These are phyloP conservation scores for Conoideocrella luteorostrata DNA, from an alignment of 2,329 filamentous ascomycete genomes.

Conservation along the genomic window DNA sequence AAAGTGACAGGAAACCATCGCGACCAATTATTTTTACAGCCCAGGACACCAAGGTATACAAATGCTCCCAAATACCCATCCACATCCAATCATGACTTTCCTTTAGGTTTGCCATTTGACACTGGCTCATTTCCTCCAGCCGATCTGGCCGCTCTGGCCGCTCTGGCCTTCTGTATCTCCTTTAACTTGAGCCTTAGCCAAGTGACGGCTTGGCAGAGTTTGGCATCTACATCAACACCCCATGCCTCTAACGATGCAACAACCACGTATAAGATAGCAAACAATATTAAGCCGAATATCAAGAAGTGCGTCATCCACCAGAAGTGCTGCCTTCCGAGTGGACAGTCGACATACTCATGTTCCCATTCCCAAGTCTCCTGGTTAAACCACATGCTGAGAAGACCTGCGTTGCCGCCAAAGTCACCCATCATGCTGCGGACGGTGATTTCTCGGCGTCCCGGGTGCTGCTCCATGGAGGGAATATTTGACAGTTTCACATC, in stretches of 20 bases:
- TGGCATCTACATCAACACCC: slow-evolving; percentile 30
- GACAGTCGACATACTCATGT: slow-evolving; percentile 73
- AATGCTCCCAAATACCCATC: slow-evolving; percentile 3
- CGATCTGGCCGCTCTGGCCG: not conserved
- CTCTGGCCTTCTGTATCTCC: slow-evolving; percentile 1
- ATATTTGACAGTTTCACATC: slow-evolving; percentile 37
- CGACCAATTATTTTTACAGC: too few species aligned
- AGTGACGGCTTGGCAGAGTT: slow-evolving; percentile 15
- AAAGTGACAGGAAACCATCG: slow-evolving; percentile 1
- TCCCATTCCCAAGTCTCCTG: slow-evolving; percentile 65
- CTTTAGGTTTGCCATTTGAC: slow-evolving; percentile 14
- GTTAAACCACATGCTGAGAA: slow-evolving; percentile 89
- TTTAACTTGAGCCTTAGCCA: slow-evolving; percentile 12
- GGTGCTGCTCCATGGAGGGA: slow-evolving; percentile 35
- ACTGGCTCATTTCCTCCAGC: not conserved
- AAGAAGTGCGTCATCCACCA: slow-evolving; percentile 89
- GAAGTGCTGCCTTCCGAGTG: slow-evolving; percentile 77
- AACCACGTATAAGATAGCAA: slow-evolving; percentile 19
- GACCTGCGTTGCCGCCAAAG: slow-evolving; percentile 83
- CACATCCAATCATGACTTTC: slow-evolving; percentile 16
- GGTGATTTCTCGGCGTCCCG: slow-evolving; percentile 79
- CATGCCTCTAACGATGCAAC: slow-evolving; percentile 17
- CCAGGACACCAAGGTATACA: slow-evolving; percentile 9
- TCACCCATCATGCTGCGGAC: slow-evolving; percentile 98
- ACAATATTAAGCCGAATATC: slow-evolving; percentile 45